Base-by-base conservation (phyloP, 192 early-diverging fungal genomes). In the Coemansia sp. region DNA sequence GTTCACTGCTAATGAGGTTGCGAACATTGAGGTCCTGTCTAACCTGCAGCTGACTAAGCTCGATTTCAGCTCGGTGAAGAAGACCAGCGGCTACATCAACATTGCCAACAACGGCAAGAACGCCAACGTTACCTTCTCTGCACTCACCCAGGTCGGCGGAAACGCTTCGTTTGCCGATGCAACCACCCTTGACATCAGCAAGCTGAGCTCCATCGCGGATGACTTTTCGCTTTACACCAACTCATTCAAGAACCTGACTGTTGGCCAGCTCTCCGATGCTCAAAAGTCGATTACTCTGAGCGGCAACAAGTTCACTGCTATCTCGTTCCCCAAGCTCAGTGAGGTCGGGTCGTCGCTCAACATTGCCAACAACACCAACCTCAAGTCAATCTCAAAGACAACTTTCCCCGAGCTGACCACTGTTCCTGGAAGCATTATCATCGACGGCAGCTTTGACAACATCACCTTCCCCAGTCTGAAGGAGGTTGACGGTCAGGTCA, bases 201-300 rank as follows among this genome's bases (percentile, higher is more conserved):
- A 70, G 27, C 75, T 89, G 13, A 39, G 59, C 23, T 44, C 61
- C 5, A 78, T 85, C 23, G 44, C 55, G 15, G 78, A 83, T 22
- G 84, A 85, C 69, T 65, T 89, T 41, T 75, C 78, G 11, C 73
- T 89, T 61, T 72, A 83, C 59, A 78, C 78, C 53, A 89, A 85
- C 54, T 63, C 55, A 43, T 78, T 89, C 55, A 54, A 55, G 38
- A 73, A 72, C 22, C 68, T 89, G 53, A 58, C 67, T 18, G 57
- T 82, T 11, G 71, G 81, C 9, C 59, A 71, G 15, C 71, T 86
- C 8, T 55, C 54, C 9, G 57, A 49, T n/a, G 73, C 84, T n/a
- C 62, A 74, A 45, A 81, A 81, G 59, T 81, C 85, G 8, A 56
- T 87, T 9, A 84, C 82, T 0, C 70, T 87, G 9, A 77, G 73